Evolutionary conservation across 176 grass and related monocot species (phyloP).

Genomic region (Phoenix roebelenii): DNA sequence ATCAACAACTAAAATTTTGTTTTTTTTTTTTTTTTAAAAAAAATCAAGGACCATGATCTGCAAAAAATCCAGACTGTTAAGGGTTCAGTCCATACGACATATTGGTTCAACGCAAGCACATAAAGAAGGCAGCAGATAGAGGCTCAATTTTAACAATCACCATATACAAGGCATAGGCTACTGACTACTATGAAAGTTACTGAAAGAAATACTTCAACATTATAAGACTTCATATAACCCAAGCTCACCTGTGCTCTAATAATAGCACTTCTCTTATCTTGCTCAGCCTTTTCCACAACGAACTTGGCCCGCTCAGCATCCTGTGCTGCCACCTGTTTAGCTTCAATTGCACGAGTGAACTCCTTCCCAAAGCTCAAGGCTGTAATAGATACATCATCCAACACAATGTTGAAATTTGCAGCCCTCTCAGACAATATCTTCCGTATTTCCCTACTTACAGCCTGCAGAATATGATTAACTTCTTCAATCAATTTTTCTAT

Average conservation of each 20-base stretch:
- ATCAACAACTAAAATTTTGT: too few species aligned
- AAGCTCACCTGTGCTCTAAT: constrained; percentile 60
- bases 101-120: too few species aligned
- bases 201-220: too few species aligned
- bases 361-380: constrained; percentile 84
- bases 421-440: constrained; percentile 93
- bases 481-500: background rate
- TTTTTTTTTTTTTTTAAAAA: too few species aligned
- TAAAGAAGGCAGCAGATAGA: too few species aligned
- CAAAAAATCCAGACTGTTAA: too few species aligned
- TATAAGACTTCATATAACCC: too few species aligned
- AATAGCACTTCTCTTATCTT: constrained; percentile 67
- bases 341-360: constrained; percentile 93
- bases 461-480: constrained; percentile 34
- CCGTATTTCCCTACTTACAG: constrained; percentile 95
- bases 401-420: constrained; percentile 74
- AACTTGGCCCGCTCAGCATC: constrained; percentile 89
- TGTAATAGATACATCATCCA: constrained; percentile 96
- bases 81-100: too few species aligned
- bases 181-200: too few species aligned
- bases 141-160: too few species aligned
- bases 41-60: too few species aligned
- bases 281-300: constrained; percentile 76
- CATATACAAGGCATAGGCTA: too few species aligned
- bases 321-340: constrained; percentile 93